A percentile compares a stretch with the other conserved stretches of the same genome.
These are phyloP conservation scores for Rutstroemia sp. DNA, from an alignment of 2,329 filamentous ascomycete genomes.

Conservation along the genomic window DNA sequence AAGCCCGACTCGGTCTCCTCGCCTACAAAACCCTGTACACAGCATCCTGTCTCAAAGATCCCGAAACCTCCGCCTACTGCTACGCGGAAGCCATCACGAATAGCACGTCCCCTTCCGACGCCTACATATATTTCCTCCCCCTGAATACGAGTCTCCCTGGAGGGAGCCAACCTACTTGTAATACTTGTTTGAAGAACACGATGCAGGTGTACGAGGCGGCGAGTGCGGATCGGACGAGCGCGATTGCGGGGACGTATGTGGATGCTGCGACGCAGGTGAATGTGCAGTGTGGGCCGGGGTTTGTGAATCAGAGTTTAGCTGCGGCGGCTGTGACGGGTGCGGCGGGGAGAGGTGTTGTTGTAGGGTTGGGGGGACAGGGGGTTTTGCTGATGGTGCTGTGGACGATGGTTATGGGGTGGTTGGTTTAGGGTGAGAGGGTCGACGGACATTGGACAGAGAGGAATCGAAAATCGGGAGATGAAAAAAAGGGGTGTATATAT, in stretches of 20 bases:
- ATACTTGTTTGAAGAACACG: conserved; percentile 65
- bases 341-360: background rate
- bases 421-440: too few species aligned
- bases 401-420: background rate
- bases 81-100: conserved; percentile 84
- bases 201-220: conserved; percentile 74
- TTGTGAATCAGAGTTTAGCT: conserved; percentile 48
- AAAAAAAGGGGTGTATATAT: too few species aligned
- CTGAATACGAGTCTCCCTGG: conserved; percentile 65
- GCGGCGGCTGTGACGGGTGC: conserved; percentile 10
- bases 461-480: too few species aligned
- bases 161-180: conserved; percentile 65
- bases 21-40: conserved; percentile 73
- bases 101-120: conserved; percentile 57
- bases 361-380: background rate
- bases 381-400: background rate
- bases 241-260: conserved; percentile 62
- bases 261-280: conserved; percentile 68
- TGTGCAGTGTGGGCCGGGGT: conserved; percentile 49
- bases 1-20: conserved; percentile 68
- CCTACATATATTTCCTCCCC: conserved; percentile 80
- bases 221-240: conserved; percentile 56
- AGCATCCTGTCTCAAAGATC: conserved; percentile 70
- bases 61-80: conserved; percentile 60
- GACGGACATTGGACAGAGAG: too few species aligned